phyloP scores from a whole-genome alignment of 2,329 filamentous ascomycete genomes.

The Zymoseptoria ardabiliae region DNA sequence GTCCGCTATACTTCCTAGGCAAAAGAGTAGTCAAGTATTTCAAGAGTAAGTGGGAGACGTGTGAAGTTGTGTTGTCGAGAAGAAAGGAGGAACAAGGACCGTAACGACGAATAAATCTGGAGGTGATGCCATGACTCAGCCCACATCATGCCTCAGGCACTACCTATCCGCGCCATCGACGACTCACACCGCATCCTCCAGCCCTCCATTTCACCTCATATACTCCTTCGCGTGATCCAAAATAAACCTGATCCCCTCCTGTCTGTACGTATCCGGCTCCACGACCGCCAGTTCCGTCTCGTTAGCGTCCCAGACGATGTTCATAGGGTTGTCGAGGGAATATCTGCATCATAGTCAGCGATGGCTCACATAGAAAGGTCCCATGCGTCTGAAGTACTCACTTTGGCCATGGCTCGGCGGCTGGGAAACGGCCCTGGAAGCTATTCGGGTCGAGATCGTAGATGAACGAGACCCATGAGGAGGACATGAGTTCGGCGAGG shows the following conservation, averaged over 20 bases:
- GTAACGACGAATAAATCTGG: too few relatives aligned
- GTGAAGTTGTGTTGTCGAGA: too few relatives aligned
- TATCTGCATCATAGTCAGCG: conserved; percentile 21
- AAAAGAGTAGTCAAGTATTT: too few relatives aligned
- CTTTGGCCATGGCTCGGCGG: conserved; percentile 32
- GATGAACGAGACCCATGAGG: conserved; percentile 41
- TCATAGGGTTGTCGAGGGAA: conserved; percentile 27
- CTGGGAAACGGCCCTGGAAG: conserved; percentile 16
- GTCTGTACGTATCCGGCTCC: conserved; percentile 40
- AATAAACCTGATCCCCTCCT: conserved; percentile 40
- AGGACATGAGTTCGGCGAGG: conserved; percentile 38
- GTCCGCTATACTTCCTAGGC: too few relatives aligned
- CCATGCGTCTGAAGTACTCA: too few relatives aligned
- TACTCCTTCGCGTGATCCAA: conserved; percentile 23
- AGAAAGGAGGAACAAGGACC: too few relatives aligned
- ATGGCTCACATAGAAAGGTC: too few relatives aligned
- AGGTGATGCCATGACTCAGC: too few relatives aligned
- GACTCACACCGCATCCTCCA: too few relatives aligned
- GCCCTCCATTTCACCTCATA: conserved; percentile 2
- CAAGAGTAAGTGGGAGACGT: too few relatives aligned
- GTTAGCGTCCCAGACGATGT: conserved; percentile 44
- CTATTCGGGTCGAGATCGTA: conserved; percentile 35
- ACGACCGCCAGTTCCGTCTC: conserved; percentile 25
- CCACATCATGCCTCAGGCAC: too few relatives aligned
- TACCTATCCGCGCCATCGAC: too few relatives aligned